phyloP scores from a whole-genome alignment of 1,284 basidiomycete genomes.

The Melampsora americana region DNA sequence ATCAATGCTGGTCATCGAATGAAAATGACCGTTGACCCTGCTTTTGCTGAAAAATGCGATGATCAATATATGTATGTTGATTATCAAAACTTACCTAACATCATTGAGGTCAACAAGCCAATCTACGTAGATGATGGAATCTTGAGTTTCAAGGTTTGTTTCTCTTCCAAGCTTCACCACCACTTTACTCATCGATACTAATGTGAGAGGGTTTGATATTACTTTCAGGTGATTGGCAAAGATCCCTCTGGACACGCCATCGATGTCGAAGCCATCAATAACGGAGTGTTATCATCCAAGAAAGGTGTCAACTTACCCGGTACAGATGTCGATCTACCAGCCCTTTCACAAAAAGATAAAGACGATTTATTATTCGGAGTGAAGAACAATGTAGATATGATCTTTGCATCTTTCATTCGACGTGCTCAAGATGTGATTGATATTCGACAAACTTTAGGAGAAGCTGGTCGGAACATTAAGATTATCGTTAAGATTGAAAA shows the following conservation, averaged over 20 bases:
- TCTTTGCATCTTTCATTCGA: slow-evolving; percentile 97
- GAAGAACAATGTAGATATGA: slow-evolving; percentile 96
- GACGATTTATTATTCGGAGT: slow-evolving; percentile 91
- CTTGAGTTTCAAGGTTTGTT: slow-evolving; percentile 45
- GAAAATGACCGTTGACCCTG: slow-evolving; percentile 77
- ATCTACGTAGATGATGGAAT: slow-evolving; percentile 95
- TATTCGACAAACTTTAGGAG: slow-evolving; percentile 83
- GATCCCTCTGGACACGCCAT: slow-evolving; percentile 67
- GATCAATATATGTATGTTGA: slow-evolving; percentile 83
- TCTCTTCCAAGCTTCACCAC: neutral
- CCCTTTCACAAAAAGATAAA: slow-evolving; percentile 97
- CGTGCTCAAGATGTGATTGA: slow-evolving; percentile 84
- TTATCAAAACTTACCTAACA: slow-evolving; percentile 92
- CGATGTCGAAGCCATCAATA: slow-evolving; percentile 86
- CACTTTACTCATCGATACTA: neutral
- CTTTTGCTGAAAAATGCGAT: slow-evolving; percentile 74
- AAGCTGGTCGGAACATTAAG: slow-evolving; percentile 88
- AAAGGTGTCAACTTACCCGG: slow-evolving; percentile 99
- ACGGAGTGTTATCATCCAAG: slow-evolving; percentile 86
- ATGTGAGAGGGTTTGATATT: neutral
- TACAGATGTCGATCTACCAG: slow-evolving; percentile 94
- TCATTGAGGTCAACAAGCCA: slow-evolving; percentile 89
- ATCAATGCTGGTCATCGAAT: slow-evolving; percentile 93
- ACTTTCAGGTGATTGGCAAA: slow-evolving; percentile 46
- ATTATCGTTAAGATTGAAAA: slow-evolving; percentile 99